Percentiles rank a stretch among this genome's conserved stretches.
Conservation (phyloP, 1,284 basidiomycete genomes). For the Ustilago sp. region DNA sequence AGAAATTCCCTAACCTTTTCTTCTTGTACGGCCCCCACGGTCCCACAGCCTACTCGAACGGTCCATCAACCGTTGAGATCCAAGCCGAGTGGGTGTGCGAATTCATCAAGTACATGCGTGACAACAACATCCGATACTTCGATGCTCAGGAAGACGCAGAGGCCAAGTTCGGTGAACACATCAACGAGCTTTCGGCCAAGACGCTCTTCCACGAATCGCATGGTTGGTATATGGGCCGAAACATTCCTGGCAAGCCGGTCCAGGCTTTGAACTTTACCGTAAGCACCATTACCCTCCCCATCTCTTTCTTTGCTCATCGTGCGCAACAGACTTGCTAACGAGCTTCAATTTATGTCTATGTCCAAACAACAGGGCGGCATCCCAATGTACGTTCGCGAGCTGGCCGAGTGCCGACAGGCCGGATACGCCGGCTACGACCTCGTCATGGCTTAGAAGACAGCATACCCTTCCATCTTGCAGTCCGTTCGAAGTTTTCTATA, state of each 20-base stretch:
- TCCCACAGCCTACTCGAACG: constrained; percentile 50
- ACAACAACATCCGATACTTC: constrained; percentile 47
- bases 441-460: constrained; percentile 23
- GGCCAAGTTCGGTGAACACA: constrained; percentile 48
- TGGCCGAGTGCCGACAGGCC: constrained; percentile 34
- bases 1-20: constrained; percentile 61
- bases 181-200: constrained; percentile 51
- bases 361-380: constrained; percentile 39
- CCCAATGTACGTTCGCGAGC: constrained; percentile 50
- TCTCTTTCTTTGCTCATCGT: background rate
- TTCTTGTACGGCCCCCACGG: constrained; percentile 60
- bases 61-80: constrained; percentile 51
- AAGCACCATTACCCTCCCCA: background rate
- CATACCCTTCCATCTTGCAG: background rate
- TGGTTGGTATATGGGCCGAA: constrained; percentile 58
- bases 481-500: background rate
- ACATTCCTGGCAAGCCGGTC: constrained; percentile 48
- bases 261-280: constrained; percentile 53
- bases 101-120: constrained; percentile 47
- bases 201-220: constrained; percentile 56
- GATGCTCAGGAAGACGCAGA: constrained; percentile 48
- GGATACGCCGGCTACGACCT: constrained; percentile 45
- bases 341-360: background rate
- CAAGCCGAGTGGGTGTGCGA: constrained; percentile 53
- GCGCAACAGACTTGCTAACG: background rate